These are phyloP conservation scores for Globisporangium irregulare DNA, from an alignment of 352 stramenopile genomes.

Conservation along the genomic window DNA sequence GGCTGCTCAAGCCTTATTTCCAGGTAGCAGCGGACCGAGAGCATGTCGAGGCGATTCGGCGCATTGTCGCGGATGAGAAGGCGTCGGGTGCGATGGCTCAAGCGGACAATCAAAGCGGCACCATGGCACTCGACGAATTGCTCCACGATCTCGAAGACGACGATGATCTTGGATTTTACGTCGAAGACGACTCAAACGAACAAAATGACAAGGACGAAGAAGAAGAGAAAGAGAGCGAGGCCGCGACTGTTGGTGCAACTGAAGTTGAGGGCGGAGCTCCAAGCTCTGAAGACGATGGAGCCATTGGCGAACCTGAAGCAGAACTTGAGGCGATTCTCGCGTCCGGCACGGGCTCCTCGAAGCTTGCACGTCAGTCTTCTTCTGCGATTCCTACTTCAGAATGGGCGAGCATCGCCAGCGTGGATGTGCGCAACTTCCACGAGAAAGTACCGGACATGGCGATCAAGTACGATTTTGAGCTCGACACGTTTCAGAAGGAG, in stretches of 20 bases:
- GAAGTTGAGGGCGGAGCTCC: not conserved
- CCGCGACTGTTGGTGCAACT: not conserved
- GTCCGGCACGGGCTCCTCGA: slow-evolving; percentile 4
- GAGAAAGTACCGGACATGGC: slow-evolving; percentile 81
- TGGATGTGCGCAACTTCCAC: slow-evolving; percentile 83
- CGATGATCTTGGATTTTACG: slow-evolving; percentile 58
- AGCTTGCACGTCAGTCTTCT: slow-evolving; percentile 16
- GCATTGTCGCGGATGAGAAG: slow-evolving; percentile 62
- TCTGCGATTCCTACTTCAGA: slow-evolving; percentile 32
- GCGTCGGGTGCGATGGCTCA: slow-evolving; percentile 51
- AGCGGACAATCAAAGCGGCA: slow-evolving; percentile 40
- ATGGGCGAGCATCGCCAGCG: slow-evolving; percentile 67
- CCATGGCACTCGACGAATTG: slow-evolving; percentile 64
- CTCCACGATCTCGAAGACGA: slow-evolving; percentile 69
- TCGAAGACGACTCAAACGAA: slow-evolving; percentile 30
- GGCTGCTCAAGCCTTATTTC: slow-evolving; percentile 67
- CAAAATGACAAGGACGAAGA: slow-evolving; percentile 10
- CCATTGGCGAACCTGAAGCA: slow-evolving; percentile 35
- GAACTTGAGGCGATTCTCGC: slow-evolving; percentile 54
- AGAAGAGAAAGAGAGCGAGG: not conserved
- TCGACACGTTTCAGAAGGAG: slow-evolving; percentile 98
- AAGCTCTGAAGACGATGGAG: not conserved
- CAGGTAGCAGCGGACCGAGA: slow-evolving; percentile 52
- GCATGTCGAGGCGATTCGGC: slow-evolving; percentile 49
- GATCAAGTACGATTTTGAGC: slow-evolving; percentile 79